A percentile compares a stretch with the other conserved stretches of the same genome.
phyloP scores from a whole-genome alignment of 306 rosid species.

The Dryas alaskensis region DNA sequence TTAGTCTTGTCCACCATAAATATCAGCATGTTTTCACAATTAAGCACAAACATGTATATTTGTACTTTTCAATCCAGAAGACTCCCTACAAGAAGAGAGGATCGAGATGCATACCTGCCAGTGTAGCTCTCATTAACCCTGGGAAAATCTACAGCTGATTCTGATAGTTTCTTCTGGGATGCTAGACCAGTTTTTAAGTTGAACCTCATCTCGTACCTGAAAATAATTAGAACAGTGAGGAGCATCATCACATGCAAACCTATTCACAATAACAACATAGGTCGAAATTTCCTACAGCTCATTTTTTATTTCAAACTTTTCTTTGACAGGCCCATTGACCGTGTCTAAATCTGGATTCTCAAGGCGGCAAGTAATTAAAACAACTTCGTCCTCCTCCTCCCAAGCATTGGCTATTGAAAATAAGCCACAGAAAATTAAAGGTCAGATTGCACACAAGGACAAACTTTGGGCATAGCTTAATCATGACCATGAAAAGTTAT shows the following conservation, averaged over 20 bases:
- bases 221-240: constrained; percentile 25
- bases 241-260: constrained; percentile 7
- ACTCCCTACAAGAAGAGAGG: constrained; percentile 9
- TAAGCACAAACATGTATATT: too few species aligned
- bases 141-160: constrained; percentile 81
- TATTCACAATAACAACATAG: constrained; percentile 17
- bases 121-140: constrained; percentile 92
- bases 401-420: constrained; percentile 76
- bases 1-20: too few species aligned
- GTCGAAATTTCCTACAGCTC: constrained; percentile 59
- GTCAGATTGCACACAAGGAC: constrained; percentile 5
- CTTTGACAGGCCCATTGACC: constrained; percentile 61
- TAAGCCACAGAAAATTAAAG: constrained; percentile 13
- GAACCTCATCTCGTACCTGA: constrained; percentile 89
- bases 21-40: too few species aligned
- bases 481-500: background rate
- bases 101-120: constrained; percentile 65
- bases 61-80: constrained; percentile 8
- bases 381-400: constrained; percentile 98
- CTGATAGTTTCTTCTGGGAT: constrained; percentile 72
- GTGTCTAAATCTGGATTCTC: constrained; percentile 66
- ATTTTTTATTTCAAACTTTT: constrained; percentile 66
- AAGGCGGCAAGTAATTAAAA: constrained; percentile 81
- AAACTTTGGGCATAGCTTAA: background rate
- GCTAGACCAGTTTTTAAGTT: constrained; percentile 77